Base-by-base conservation (phyloP, 2,329 filamentous ascomycete genomes). In the Colletotrichum nymphaeae region DNA sequence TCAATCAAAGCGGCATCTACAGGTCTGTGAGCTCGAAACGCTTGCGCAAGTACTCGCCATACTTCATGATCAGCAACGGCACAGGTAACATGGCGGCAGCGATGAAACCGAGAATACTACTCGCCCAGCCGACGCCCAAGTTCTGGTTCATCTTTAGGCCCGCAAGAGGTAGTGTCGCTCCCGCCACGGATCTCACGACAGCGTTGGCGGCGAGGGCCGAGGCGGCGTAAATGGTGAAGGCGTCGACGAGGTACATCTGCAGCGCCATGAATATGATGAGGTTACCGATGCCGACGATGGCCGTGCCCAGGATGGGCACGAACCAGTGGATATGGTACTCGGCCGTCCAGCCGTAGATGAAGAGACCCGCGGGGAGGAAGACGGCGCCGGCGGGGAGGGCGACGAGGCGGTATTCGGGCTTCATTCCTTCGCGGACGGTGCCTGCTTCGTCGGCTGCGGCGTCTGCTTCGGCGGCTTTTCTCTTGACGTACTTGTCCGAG, bases 201-300 rank as follows among this genome's bases (percentile, higher is more conserved):
- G 90, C 89, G 74, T 87, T 92, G 1, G 91, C 91, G 0, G 93
- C 92, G 1, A 93, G 87, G 0, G 86, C 86, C 0, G 81, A 84
- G n/a, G 86, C 86, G 4, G 86, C 84, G 70, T 86, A 87, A 53
- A 84, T 74, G 24, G 82, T 82, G 68, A 85, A 87, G 2, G 88
- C 86, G 68, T 94, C 92, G 37, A 93, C 88, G 5, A 93, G 86
- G 75, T 94, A 94, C 6, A 89, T 90, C 69, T 89, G 87, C 2
- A 89, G 81, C 0, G 86, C 85, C 86, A 91, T 89, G 72, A 86
- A 86, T 5, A 85, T 81, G 26, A 83, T 77, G 7, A 87, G 77
- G 60, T 86, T 84, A 1, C 83, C 85, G 1, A 85, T 73, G 0
- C 88, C 89, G 14, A 90, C 83, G 5, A 90, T 77, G 2, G 81